Conservation (phyloP, 305 asterid genomes). For the Rubia tinctorum region DNA sequence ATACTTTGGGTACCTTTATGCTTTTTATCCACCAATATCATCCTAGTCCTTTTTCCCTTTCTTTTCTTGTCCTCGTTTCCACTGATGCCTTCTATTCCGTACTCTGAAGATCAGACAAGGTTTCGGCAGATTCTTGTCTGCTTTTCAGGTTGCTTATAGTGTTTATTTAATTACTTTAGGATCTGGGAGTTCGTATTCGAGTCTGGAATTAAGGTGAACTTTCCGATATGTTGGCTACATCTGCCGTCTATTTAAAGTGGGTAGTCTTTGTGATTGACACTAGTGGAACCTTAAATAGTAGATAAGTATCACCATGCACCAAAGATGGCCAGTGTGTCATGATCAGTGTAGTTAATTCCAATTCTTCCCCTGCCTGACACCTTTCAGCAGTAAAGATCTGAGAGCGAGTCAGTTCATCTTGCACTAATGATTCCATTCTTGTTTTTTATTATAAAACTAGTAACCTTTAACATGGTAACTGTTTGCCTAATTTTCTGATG, state of each 20-base stretch:
- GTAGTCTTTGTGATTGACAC: background rate
- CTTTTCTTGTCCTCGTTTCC: background rate
- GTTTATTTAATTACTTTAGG: background rate
- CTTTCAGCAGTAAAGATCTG: background rate
- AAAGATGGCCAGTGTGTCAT: conserved; percentile 3
- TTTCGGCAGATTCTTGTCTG: background rate
- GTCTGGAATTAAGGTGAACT: background rate
- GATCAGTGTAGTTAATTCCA: background rate
- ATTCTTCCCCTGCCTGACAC: background rate
- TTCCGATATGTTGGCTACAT: background rate
- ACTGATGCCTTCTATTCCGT: background rate
- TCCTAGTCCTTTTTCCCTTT: background rate
- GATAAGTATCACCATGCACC: background rate
- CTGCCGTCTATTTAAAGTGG: background rate
- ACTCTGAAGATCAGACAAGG: background rate
- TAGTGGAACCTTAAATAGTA: background rate
- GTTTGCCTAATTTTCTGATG: background rate
- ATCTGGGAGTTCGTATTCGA: background rate
- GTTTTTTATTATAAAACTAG: background rate
- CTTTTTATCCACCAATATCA: background rate
- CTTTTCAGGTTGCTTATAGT: background rate
- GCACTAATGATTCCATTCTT: background rate
- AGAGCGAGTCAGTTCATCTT: background rate
- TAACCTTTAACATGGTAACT: background rate
- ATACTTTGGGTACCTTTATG: background rate